These are phyloP conservation scores for Pisolithus microcarpus DNA, from an alignment of 768 basidiomycete species.

Conservation along the genomic window DNA sequence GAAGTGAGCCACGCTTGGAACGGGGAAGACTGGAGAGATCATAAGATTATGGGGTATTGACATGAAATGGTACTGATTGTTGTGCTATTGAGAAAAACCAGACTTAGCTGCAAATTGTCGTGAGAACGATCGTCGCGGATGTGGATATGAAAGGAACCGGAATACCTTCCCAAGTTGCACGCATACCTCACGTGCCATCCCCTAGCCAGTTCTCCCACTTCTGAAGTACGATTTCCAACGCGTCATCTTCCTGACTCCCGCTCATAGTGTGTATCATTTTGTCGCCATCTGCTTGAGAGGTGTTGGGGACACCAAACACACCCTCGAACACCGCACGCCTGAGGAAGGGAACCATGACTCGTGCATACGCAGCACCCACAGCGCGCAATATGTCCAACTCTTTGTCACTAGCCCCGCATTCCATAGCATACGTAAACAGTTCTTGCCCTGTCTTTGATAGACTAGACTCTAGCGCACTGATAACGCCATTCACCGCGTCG, in stretches of 20 bases:
- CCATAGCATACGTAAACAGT: slow-evolving; percentile 41
- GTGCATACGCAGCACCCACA: slow-evolving; percentile 51
- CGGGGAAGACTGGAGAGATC: too few relatives aligned
- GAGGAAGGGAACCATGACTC: slow-evolving; percentile 64
- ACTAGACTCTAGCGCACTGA: slow-evolving; percentile 42
- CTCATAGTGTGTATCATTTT: neutral
- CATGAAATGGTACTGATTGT: too few relatives aligned
- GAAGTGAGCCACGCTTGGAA: too few relatives aligned
- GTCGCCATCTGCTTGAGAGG: neutral
- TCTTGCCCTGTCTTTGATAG: slow-evolving; percentile 40
- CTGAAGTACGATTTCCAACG: slow-evolving; percentile 8
- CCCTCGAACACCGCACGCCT: slow-evolving; percentile 65
- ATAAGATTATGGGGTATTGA: too few relatives aligned
- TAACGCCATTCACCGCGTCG: slow-evolving; percentile 45
- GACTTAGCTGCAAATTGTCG: too few relatives aligned
- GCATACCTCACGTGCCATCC: neutral
- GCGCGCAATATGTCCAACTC: slow-evolving; percentile 37
- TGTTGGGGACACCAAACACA: slow-evolving; percentile 47
- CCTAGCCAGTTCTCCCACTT: slow-evolving; percentile 27
- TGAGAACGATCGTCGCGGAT: too few relatives aligned
- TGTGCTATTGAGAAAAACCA: too few relatives aligned
- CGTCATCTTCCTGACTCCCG: neutral
- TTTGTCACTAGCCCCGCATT: slow-evolving; percentile 28
- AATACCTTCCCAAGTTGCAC: too few relatives aligned
- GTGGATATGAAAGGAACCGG: too few relatives aligned